These are phyloP conservation scores for Babesia caballi DNA, from an alignment of 169 alveolate genomes.

Conservation along the genomic window DNA sequence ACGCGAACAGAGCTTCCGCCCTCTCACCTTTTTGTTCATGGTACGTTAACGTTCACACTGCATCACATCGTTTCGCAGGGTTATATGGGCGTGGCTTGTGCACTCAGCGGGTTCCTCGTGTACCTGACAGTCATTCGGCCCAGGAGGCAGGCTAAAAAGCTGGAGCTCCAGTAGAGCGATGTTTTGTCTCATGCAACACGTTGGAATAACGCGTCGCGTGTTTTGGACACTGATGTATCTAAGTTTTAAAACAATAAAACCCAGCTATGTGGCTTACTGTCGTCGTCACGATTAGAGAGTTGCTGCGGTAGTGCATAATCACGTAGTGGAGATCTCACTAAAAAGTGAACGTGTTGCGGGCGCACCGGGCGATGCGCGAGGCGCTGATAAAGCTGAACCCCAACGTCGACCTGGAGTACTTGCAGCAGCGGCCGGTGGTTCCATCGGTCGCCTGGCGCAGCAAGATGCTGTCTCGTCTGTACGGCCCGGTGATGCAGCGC, in stretches of 20 bases:
- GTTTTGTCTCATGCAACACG: too few species aligned
- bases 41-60: neutral
- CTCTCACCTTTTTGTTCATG: conserved; percentile 28
- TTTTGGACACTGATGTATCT: too few species aligned
- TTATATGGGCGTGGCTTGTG: conserved; percentile 12
- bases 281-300: conserved; percentile 7
- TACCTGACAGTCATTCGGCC: conserved; percentile 21
- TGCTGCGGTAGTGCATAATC: conserved; percentile 29
- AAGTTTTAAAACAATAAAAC: conserved; percentile 46
- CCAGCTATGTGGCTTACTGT: neutral
- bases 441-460: neutral
- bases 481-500: conserved; percentile 1
- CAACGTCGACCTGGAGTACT: neutral
- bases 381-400: conserved; percentile 24
- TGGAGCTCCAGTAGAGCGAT: too few species aligned
- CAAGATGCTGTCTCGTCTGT: conserved; percentile 5
- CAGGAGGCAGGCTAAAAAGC: neutral
- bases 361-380: conserved; percentile 20
- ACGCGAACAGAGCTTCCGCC: conserved; percentile 41
- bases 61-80: neutral
- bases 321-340: conserved; percentile 51
- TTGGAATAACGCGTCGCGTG: too few species aligned
- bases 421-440: neutral
- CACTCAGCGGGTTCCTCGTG: conserved; percentile 11
- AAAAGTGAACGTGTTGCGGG: too few species aligned